Evolutionary conservation across 371 early-diverging fungal genomes (phyloP).

Genomic region (Cladochytrium tenue): DNA sequence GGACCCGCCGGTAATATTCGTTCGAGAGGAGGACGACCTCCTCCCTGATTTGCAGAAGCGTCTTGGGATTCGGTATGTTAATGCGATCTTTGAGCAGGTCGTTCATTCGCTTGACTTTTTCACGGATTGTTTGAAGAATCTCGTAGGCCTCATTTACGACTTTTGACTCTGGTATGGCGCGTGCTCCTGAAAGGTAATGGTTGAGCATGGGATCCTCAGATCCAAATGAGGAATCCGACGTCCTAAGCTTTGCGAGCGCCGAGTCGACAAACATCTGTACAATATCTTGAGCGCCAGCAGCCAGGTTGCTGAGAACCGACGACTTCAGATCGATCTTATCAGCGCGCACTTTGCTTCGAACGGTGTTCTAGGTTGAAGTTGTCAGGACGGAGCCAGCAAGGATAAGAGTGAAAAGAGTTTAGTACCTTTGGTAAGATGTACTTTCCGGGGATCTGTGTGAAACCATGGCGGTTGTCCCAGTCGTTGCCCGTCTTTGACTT

Average conservation of each 20-base stretch:
- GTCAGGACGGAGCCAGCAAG: neutral
- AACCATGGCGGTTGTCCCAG: slow-evolving; percentile 45
- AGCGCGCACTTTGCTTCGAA: too few species aligned
- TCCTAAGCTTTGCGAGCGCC: slow-evolving; percentile 7
- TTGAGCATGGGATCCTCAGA: slow-evolving; percentile 24
- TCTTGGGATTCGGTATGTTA: slow-evolving; percentile 26
- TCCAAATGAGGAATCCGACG: slow-evolving; percentile 19
- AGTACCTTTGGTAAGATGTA: slow-evolving; percentile 41
- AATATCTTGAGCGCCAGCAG: neutral
- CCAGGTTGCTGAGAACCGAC: neutral
- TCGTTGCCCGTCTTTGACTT: slow-evolving; percentile 58
- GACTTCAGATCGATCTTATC: too few species aligned
- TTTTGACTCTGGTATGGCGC: slow-evolving; percentile 50
- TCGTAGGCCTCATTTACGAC: slow-evolving; percentile 41
- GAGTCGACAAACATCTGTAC: slow-evolving; percentile 54
- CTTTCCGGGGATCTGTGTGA: slow-evolving; percentile 48
- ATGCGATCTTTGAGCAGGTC: slow-evolving; percentile 3
- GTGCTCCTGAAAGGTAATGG: too few species aligned
- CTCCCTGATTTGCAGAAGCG: slow-evolving; percentile 27
- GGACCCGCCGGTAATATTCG: slow-evolving; percentile 43
- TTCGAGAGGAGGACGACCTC: slow-evolving; percentile 37
- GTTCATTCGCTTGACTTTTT: slow-evolving; percentile 27
- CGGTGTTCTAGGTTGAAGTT: neutral
- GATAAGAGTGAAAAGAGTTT: neutral
- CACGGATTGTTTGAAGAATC: slow-evolving; percentile 38